Base-by-base conservation (phyloP, 371 early-diverging fungal species). In the Basidiobolus meristosporus region DNA sequence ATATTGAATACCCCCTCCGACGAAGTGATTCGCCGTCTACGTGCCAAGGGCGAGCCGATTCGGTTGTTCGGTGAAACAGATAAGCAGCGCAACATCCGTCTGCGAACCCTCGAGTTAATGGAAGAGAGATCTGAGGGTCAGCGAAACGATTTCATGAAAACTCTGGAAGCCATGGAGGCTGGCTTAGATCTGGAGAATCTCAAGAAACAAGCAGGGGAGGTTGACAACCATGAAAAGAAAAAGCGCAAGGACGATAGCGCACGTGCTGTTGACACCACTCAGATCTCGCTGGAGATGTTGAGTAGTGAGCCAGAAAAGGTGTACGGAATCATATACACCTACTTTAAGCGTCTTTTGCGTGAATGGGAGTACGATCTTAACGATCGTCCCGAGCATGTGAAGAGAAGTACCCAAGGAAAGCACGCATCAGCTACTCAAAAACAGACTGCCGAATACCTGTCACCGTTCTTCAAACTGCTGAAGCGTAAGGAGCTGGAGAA, bases 31-130 rank as follows among this genome's bases (percentile, higher is more conserved):
- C 73, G 78, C 36, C 74, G 95, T 36, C 57, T 96, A 38, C 66
- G 97, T 17, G 79, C 83, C 2, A 76, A 80, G 39, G 82, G 77
- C 18, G 79, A 92, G 48, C 97, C 97, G 14, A 90, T 91, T 49
- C 74, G 86, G 7, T 58, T 92, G 28, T 96, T 96, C 52, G 97
- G 77, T 32, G 97, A 96, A 53, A 74, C 83, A 3, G 77, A 85
- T 46, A 58, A 61, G 21, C 70, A 82, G 46, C 82, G 97, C 31
- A 68, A 78, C 39, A 57, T 65, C 36, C 85, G 97, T 38, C 63
- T 96, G 36, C 74, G 85, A 41, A 63, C 65, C 7, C 47, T 90
- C 23, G 92, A 93, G 52, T 47, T 88, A n/a, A 69, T 73, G 33
- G 89, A 91, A 43, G 87, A 89, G 48, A 69, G 73, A 23, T 59